Percentiles rank a stretch among this genome's conserved stretches.
Conservation (phyloP, 2,329 filamentous ascomycete genomes). For the Colletotrichum acutatum region DNA sequence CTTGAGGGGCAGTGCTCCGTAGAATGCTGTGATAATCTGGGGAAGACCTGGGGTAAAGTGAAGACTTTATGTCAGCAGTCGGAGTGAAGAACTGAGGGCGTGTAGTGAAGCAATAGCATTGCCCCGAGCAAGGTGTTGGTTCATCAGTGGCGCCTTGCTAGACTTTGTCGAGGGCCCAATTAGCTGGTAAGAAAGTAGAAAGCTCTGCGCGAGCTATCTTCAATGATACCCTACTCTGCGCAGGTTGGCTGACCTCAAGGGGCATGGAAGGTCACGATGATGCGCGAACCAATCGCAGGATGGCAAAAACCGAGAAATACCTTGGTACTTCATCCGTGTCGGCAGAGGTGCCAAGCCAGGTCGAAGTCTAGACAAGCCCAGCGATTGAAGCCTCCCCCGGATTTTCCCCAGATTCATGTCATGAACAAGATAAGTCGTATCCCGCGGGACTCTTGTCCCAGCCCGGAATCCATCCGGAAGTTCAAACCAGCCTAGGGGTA, state of each 20-base stretch:
- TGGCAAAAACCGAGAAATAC: not conserved
- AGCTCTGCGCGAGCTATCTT: not conserved
- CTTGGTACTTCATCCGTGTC: not conserved
- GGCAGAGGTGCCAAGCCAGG: not conserved
- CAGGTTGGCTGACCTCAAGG: not conserved
- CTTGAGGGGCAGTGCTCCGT: not conserved
- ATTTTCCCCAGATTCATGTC: not conserved
- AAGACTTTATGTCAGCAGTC: not conserved
- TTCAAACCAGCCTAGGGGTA: not conserved
- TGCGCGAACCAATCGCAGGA: not conserved
- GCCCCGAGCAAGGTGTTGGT: not conserved
- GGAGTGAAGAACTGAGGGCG: not conserved
- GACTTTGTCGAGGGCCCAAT: not conserved
- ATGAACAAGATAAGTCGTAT: not conserved
- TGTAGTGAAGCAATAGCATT: not conserved
- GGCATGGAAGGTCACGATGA: not conserved
- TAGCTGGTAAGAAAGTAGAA: not conserved
- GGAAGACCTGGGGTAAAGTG: not conserved
- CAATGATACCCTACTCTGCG: not conserved
- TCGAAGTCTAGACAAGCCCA: not conserved
- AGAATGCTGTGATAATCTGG: not conserved
- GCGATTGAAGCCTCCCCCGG: slow-evolving; percentile 2
- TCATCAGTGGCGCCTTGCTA: not conserved
- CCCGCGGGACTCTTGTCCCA: not conserved
- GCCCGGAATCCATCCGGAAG: not conserved